Base-by-base conservation (phyloP, 805 yeast genomes). In the Candida morakotiae region DNA sequence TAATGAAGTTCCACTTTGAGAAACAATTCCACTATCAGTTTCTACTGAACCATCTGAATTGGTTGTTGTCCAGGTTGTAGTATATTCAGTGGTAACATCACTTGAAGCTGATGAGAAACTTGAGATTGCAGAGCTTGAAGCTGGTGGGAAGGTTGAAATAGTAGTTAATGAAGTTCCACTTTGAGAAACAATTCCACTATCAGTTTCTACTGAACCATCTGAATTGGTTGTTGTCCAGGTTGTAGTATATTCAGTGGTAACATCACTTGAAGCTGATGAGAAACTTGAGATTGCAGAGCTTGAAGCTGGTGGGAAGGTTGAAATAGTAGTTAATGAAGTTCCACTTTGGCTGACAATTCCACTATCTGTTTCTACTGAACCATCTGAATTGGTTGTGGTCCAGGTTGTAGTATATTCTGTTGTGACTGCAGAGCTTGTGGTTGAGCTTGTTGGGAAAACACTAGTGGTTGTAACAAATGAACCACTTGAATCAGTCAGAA, bases 1-100 rank as follows among this genome's bases (percentile, higher is more conserved):
- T 5, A 53, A 51, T 8, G 30, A 42, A 13, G 49, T 36, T 25
- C 50, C 44, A 22, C 50, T 45, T 5, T 44, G 44, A 29, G 43
- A 26, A 21, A 45, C 51, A 16, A 35, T 46, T 13, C 45, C 45
- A 15, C 53, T 42, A 9, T 40, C 44, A n/a, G 49, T 50, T 9
- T 35, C 27, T 15, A 22, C 27, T 21, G 28, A 25, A 8, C 51
- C 48, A 23, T 39, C 36, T 11, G 46, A 8, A 16, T 28, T 36
- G 24, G 49, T 40, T 14, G 45, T 40, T 3, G 43, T 35, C 31
- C 40, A 40, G 11, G 48, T 41, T 7, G 25, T 18, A 5, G 34
- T 30, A 11, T 5, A 34, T 35, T 24, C 28, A 4, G 33, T 24
- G 4, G 22, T 25, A 6, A 24, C 13, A 10, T 9, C 28, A 24